Evolutionary conservation across 768 basidiomycete genomes (phyloP).

Genomic region (Boletellus sp.): DNA sequence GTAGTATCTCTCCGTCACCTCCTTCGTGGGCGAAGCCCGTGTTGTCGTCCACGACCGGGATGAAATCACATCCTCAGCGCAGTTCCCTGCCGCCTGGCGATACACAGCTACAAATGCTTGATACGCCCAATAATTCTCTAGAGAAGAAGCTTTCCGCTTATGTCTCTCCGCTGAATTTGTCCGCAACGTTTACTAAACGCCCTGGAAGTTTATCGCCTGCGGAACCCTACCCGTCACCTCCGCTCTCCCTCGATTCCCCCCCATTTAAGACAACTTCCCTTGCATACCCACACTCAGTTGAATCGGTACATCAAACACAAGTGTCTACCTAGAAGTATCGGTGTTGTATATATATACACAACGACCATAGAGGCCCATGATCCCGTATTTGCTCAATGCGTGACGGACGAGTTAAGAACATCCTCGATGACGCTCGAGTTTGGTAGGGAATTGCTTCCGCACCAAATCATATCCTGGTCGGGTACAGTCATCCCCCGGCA

Average conservation of each 20-base stretch:
- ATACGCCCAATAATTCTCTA: conserved; percentile 6
- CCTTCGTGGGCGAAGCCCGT: neutral
- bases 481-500: too few species aligned
- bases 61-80: conserved; percentile 18
- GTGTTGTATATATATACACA: conserved; percentile 20
- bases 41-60: conserved; percentile 25
- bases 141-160: conserved; percentile 16
- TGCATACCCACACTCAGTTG: conserved; percentile 5
- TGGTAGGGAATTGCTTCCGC: too few species aligned
- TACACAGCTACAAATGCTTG: conserved; percentile 1
- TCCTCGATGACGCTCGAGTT: too few species aligned
- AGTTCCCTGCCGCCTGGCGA: conserved; percentile 3
- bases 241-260: conserved; percentile 32
- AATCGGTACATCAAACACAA: conserved; percentile 12
- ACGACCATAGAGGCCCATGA: neutral
- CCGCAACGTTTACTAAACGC: conserved; percentile 24
- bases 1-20: conserved; percentile 31
- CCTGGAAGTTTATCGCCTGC: conserved; percentile 25
- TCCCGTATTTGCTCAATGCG: too few species aligned
- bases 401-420: too few species aligned
- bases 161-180: conserved; percentile 17
- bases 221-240: conserved; percentile 51
- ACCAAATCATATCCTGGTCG: too few species aligned
- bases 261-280: conserved; percentile 12
- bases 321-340: conserved; percentile 16